phyloP scores from a whole-genome alignment of 768 basidiomycete genomes.

The Pleurotus giganteus region DNA sequence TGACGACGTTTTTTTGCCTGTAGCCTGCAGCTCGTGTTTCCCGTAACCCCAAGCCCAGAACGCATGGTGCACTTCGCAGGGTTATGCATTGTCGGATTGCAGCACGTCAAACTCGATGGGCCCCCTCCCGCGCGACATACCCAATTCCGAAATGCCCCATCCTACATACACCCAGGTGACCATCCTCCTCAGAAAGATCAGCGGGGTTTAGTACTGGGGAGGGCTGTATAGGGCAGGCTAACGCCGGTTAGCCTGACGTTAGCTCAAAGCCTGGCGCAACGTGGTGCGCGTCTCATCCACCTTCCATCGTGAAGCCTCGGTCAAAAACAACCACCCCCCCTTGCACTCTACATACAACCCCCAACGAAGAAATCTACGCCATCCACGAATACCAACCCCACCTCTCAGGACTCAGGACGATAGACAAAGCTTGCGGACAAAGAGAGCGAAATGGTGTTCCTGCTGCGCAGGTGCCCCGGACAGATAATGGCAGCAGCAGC shows the following conservation, averaged over 20 bases:
- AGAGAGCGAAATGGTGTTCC: conserved; percentile 44
- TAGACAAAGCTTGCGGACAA: conserved; percentile 29
- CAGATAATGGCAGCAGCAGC: conserved; percentile 11
- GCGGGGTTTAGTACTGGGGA: no score
- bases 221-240: conserved; percentile 80
- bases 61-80: no score
- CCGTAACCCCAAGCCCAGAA: no score
- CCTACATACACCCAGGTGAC: no score
- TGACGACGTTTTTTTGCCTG: no score
- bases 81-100: no score
- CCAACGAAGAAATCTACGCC: conserved; percentile 76
- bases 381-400: conserved; percentile 74
- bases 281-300: conserved; percentile 79
- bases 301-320: conserved; percentile 59
- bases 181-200: no score
- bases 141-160: no score
- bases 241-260: conserved; percentile 71
- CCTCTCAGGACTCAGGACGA: conserved; percentile 30
- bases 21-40: no score
- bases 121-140: no score
- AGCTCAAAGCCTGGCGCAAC: conserved; percentile 61
- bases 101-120: no score
- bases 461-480: conserved; percentile 47
- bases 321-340: conserved; percentile 63
- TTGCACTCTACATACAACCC: conserved; percentile 64